A percentile compares a stretch with the other conserved stretches of the same genome.
phyloP scores from a whole-genome alignment of 331 rosid species.

The Prunus yedoensis region DNA sequence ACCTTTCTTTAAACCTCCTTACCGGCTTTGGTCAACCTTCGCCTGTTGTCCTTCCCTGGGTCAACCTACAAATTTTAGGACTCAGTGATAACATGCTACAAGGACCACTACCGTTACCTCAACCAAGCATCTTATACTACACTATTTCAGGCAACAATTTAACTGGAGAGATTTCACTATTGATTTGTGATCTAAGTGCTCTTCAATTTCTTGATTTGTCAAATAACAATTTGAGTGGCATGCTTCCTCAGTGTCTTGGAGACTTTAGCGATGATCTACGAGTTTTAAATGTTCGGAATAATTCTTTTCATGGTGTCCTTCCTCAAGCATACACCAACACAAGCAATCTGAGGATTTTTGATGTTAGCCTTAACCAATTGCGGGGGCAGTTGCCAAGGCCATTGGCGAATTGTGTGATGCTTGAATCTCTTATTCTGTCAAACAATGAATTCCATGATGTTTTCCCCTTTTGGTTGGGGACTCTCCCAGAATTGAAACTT shows the following conservation, averaged over 20 bases:
- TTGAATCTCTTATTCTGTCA: too few species aligned
- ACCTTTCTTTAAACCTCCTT: not conserved
- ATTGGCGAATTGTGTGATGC: not conserved
- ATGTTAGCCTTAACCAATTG: slow-evolving; percentile 1
- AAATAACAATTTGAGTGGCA: too few species aligned
- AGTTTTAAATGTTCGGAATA: not conserved
- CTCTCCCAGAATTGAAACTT: too few species aligned
- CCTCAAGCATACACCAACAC: not conserved
- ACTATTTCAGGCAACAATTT: not conserved
- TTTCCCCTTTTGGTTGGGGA: too few species aligned
- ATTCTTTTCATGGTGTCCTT: not conserved
- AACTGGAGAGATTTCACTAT: not conserved
- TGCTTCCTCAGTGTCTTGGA: too few species aligned
- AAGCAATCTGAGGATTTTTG: not conserved
- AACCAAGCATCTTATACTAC: not conserved
- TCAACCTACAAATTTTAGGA: too few species aligned
- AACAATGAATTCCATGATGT: too few species aligned
- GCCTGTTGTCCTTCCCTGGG: too few species aligned
- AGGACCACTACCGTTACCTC: not conserved
- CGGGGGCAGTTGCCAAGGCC: not conserved
- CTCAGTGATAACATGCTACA: not conserved
- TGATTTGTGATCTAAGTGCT: not conserved
- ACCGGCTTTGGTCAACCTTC: too few species aligned
- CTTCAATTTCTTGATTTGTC: not conserved
- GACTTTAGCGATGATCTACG: too few species aligned